Evolutionary conservation across 495 filamentous ascomycete genomes (phyloP).

Genomic region (Astrothelium subdiscretum): DNA sequence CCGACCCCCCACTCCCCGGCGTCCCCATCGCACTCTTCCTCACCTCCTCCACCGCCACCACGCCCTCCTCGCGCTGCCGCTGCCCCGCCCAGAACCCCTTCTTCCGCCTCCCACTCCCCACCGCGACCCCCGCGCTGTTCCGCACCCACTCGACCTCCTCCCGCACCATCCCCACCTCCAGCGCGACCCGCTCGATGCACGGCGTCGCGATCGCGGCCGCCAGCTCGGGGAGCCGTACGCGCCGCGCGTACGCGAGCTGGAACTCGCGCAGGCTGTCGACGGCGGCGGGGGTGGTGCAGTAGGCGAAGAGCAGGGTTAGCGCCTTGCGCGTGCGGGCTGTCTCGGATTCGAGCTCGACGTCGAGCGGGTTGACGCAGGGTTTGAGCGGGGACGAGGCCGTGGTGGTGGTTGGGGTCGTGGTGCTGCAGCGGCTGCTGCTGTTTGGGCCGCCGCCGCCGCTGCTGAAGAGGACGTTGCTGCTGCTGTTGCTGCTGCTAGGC

Average conservation of each 20-base stretch:
- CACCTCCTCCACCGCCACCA: neutral
- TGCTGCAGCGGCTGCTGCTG: neutral
- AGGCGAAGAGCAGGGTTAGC: neutral
- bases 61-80: neutral
- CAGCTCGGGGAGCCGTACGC: neutral
- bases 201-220: neutral
- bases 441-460: neutral
- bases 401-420: neutral
- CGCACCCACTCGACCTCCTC: neutral
- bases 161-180: slow-evolving; percentile 1
- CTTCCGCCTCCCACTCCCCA: neutral
- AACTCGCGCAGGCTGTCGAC: neutral
- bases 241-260: neutral
- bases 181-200: neutral
- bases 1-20: neutral
- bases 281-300: neutral
- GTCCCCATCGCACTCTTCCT: neutral
- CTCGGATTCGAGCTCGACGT: neutral
- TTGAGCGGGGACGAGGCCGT: neutral
- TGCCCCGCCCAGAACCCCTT: neutral
- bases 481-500: neutral
- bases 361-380: neutral
- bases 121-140: neutral
- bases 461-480: neutral
- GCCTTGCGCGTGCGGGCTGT: neutral